Percentiles rank a stretch among this genome's conserved stretches.
Evolutionary conservation across 495 filamentous ascomycete species (phyloP).

Genomic region (Arthonia radiata): DNA sequence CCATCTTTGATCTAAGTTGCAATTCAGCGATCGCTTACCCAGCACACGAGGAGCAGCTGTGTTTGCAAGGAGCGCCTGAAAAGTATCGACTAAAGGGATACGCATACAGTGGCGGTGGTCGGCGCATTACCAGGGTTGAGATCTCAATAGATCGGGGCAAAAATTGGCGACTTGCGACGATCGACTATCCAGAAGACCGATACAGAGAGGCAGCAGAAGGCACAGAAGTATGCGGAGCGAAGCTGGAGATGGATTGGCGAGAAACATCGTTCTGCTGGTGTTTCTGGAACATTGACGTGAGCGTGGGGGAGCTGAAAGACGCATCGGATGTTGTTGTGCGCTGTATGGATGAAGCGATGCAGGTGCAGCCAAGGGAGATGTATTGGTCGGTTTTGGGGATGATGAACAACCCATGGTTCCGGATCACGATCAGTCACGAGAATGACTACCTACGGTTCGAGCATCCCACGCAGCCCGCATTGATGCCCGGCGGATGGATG

Average conservation of each 20-base stretch:
- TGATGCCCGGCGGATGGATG: conserved; percentile 83
- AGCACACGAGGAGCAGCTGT: conserved; percentile 49
- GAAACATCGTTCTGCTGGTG: conserved; percentile 83
- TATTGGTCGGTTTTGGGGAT: conserved; percentile 94
- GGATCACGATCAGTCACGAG: conserved; percentile 56
- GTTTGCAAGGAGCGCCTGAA: conserved; percentile 20
- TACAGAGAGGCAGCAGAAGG: conserved; percentile 50
- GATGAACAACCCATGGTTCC: conserved; percentile 98
- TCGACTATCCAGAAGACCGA: conserved; percentile 68
- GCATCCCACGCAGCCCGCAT: conserved; percentile 66
- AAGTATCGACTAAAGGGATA: conserved; percentile 55
- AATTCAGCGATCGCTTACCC: conserved; percentile 72
- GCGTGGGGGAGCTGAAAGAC: conserved; percentile 30
- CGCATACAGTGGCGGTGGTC: conserved; percentile 77
- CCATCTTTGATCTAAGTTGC: conserved; percentile 79
- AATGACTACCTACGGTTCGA: conserved; percentile 48
- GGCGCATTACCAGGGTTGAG: conserved; percentile 61
- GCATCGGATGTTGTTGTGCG: conserved; percentile 59
- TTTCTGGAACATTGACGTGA: conserved; percentile 65
- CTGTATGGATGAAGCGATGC: conserved; percentile 82
- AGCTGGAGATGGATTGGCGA: conserved; percentile 58
- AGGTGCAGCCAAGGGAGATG: conserved; percentile 74
- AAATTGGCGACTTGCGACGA: conserved; percentile 57
- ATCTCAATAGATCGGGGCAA: conserved; percentile 66
- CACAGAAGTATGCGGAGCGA: conserved; percentile 48